Base-by-base conservation (phyloP, 73 alveolate species). In the Stentor coeruleus region DNA sequence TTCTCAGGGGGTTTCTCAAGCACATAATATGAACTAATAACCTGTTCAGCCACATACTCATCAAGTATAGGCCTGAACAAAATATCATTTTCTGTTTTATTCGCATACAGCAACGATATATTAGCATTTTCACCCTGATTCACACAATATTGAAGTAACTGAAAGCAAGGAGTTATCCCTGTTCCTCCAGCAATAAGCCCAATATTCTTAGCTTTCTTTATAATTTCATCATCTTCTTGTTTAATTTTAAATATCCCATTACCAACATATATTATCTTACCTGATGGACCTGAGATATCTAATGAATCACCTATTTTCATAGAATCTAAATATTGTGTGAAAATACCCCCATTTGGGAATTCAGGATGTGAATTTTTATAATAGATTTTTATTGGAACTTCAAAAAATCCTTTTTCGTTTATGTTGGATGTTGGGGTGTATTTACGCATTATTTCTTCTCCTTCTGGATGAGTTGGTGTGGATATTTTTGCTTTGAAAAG, bases 181-280 rank as follows among this genome's bases (percentile, higher is more conserved):
- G 91, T 90, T 0, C 96, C 96, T 30, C 96, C 96, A 26, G 93
- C 93, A 11, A 90, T 87, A 89, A 87, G 76, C 3, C 96, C 96
- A 41, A 90, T 83, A 66, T 66, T 66, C 37, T 31, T 66, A 1
- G 39, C 79, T 33, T 20, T 66, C 58, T 85, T 90, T 20, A 59
- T 79, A 39, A 76, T 81, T 33, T 36, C 49, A 33, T 59, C 74
- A n/a, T 41, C 26, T 81, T 82, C 74, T 72, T 74, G 77, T 14
- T 40, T 38, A 40, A 90, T 90, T 35, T 28, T 49, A 82, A 90
- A 87, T 58, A 82, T 82, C 11, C 96, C 96, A 26, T 76, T 39
- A 2, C 96, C 96, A 39, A 37, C 31, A 79, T 90, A 90, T 3
- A 76, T 59, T 35, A 83, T 82, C 76, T 82, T 87, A 3, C 96